Conservation (phyloP, 306 rosid species). For the Potentilla sterilis region DNA sequence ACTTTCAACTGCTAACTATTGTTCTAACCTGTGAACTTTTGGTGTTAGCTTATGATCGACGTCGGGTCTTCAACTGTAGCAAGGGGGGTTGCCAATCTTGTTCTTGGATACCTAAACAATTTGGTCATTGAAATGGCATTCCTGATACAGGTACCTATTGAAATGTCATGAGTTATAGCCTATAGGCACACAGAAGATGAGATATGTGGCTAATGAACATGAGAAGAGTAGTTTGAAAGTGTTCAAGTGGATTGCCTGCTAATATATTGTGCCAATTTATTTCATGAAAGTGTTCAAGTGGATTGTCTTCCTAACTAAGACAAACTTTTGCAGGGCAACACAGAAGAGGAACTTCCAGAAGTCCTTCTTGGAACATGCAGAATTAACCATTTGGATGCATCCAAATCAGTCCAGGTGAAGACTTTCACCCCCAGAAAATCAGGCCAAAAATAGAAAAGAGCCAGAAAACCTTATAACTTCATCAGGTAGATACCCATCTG, state of each 20-base stretch:
- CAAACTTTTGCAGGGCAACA: constrained; percentile 52
- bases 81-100: constrained; percentile 75
- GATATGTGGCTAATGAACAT: background rate
- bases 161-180: too few relatives aligned
- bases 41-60: constrained; percentile 52
- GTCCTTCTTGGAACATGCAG: constrained; percentile 78
- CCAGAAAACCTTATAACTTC: background rate
- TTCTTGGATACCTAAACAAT: constrained; percentile 87
- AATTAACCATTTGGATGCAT: constrained; percentile 68
- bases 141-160: constrained; percentile 63
- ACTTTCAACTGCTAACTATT: background rate
- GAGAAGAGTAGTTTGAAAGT: background rate
- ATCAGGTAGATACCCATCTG: background rate
- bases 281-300: constrained; percentile 1
- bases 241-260: background rate
- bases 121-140: constrained; percentile 94
- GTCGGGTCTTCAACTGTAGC: constrained; percentile 89
- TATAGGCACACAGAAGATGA: background rate
- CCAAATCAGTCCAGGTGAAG: constrained; percentile 48
- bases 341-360: constrained; percentile 85
- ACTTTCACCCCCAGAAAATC: background rate
- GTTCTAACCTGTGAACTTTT: constrained; percentile 26
- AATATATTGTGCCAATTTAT: background rate
- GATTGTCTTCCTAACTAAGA: background rate
- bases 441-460: background rate